Conservation (phyloP, 768 basidiomycete species). For the Phlegmacium glaucopus region DNA sequence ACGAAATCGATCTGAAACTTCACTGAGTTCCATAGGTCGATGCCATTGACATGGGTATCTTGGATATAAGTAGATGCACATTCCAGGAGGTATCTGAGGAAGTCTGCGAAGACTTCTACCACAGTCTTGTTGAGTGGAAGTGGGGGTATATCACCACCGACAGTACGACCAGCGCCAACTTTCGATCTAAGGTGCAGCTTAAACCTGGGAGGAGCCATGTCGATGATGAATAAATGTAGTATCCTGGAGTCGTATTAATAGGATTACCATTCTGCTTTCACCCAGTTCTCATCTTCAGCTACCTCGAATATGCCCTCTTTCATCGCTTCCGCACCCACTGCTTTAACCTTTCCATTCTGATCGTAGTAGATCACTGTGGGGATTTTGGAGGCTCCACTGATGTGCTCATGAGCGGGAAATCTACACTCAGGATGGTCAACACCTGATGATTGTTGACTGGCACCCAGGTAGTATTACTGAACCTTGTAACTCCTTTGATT, state of each 20-base stretch:
- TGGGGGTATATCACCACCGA: conserved; percentile 34
- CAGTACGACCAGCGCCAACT: conserved; percentile 15
- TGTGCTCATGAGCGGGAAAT: conserved; percentile 45
- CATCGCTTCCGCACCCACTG: conserved; percentile 46
- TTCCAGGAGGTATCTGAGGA: conserved; percentile 41
- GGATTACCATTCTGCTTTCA: conserved; percentile 46
- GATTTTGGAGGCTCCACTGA: conserved; percentile 47
- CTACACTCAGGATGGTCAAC: conserved; percentile 28
- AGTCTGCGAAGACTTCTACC: conserved; percentile 45
- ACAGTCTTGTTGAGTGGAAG: conserved; percentile 40
- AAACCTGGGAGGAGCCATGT: conserved; percentile 31
- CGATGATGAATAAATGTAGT: neutral
- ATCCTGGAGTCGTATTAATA: conserved; percentile 2
- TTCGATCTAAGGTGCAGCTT: conserved; percentile 30
- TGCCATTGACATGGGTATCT: conserved; percentile 42
- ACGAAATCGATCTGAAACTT: conserved; percentile 38
- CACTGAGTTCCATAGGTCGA: conserved; percentile 38
- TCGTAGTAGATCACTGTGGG: conserved; percentile 44
- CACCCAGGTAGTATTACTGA: conserved; percentile 3
- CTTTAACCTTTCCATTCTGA: conserved; percentile 31
- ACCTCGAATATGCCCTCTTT: conserved; percentile 35
- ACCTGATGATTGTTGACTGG: no score
- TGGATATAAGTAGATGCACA: conserved; percentile 42
- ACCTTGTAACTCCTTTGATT: conserved; percentile 44
- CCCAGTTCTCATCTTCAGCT: conserved; percentile 46